phyloP scores from a whole-genome alignment of 2,329 filamentous ascomycete species.

The Ophiostoma piceae region DNA sequence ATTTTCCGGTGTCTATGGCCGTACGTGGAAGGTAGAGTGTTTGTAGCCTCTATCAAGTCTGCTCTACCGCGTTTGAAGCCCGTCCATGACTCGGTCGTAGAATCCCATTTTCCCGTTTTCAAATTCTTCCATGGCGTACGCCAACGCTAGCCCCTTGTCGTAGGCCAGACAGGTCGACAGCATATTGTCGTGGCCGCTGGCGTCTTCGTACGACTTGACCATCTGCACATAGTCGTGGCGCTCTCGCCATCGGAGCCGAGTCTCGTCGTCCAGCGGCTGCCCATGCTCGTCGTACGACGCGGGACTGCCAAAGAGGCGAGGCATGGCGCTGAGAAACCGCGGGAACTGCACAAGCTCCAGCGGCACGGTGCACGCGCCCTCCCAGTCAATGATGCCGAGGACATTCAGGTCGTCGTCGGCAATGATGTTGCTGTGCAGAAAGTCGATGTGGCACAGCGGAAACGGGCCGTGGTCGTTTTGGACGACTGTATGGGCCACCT shows the following conservation, averaged over 20 bases:
- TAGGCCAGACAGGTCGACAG: too few species aligned
- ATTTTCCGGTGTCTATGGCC: too few species aligned
- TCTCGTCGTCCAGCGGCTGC: background rate
- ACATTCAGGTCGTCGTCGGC: constrained; percentile 31
- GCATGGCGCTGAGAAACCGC: background rate
- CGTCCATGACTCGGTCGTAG: constrained; percentile 21
- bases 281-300: background rate
- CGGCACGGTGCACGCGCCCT: constrained; percentile 30
- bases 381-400: constrained; percentile 34
- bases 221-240: background rate
- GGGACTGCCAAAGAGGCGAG: background rate
- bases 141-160: constrained; percentile 13
- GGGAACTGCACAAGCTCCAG: constrained; percentile 23
- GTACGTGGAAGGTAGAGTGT: too few species aligned
- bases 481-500: constrained; percentile 17
- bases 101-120: constrained; percentile 20
- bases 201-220: background rate
- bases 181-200: background rate
- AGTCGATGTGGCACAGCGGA: constrained; percentile 33
- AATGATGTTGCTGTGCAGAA: constrained; percentile 35
- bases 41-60: too few species aligned
- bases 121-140: constrained; percentile 16
- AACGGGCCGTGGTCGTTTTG: constrained; percentile 31
- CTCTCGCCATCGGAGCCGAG: too few species aligned
- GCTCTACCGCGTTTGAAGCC: too few species aligned